Evolutionary conservation across 495 filamentous ascomycete genomes (phyloP), one percentile per base, ranked within the genome.

Genomic region (Aspergillus mulundensis): DNA sequence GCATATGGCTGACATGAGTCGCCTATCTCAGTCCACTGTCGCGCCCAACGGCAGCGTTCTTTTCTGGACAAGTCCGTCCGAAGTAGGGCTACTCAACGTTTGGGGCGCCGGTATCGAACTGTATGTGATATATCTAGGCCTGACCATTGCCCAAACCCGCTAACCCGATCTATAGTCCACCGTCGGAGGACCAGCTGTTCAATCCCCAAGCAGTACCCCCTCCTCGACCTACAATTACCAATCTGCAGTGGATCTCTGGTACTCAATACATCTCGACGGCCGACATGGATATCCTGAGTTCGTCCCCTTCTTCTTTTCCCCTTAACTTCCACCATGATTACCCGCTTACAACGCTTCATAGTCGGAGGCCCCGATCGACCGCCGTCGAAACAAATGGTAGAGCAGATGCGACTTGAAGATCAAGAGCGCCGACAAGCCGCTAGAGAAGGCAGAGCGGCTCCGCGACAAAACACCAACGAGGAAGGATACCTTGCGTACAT

Each of bases 241-340:
- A 94, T 59, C 66, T 98, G 19, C 90, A 96, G 68, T 98, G 94
- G 94, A 90, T 98, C 38, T 85, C 91, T 0, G 95, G 94, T 1
- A 97, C 95, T 12, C 93, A 96, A 69, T 89, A 95, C 58, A 77
- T 98, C 32, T 88, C 88, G 16, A 86, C 90, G 14, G 76, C 86
- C n/a, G 95, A 98, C 66, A 83, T 98, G 73, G 94, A 97, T 60
- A 68, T 95, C 7, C 70, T 97, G 34, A 94, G 76, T 79, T 69
- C 46, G 72, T 70, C 42, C 23, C 48, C 20, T 38, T 18, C 28
- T 28, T 45, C 41, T 40, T 14, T 39, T 28, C n/a, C n/a, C n/a
- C n/a, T n/a, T n/a, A n/a, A n/a, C n/a, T n/a, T n/a, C n/a, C n/a
- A n/a, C n/a, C n/a, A n/a, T n/a, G n/a, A n/a, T n/a, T n/a, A n/a